These are phyloP conservation scores for Aquilaria yunnanensis DNA, from an alignment of 345 rosid genomes.

Conservation along the genomic window DNA sequence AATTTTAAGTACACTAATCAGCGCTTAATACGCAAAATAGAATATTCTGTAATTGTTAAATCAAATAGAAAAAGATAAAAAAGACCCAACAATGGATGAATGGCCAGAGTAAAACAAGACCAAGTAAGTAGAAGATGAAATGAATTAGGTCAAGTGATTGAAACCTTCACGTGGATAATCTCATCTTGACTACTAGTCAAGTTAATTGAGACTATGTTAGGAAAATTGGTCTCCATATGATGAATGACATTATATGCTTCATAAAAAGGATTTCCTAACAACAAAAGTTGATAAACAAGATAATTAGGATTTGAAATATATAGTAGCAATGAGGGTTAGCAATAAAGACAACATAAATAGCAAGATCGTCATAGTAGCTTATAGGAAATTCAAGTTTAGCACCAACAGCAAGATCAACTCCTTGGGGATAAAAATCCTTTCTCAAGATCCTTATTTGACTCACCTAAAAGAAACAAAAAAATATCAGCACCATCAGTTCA, in stretches of 20 bases:
- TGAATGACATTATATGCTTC: constrained; percentile 60
- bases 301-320: constrained; percentile 11
- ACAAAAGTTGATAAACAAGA: constrained; percentile 14
- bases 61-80: not conserved
- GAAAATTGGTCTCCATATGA: constrained; percentile 62
- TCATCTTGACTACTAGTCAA: constrained; percentile 26
- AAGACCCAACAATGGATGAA: constrained; percentile 4
- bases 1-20: constrained; percentile 8
- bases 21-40: constrained; percentile 7
- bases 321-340: not conserved
- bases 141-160: not conserved
- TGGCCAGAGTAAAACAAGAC: not conserved
- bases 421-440: constrained; percentile 36
- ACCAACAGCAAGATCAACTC: constrained; percentile 66
- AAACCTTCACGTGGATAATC: constrained; percentile 64
- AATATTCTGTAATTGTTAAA: not conserved
- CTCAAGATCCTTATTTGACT: constrained; percentile 69
- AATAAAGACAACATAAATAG: constrained; percentile 22
- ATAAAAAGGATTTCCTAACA: constrained; percentile 65
- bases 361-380: constrained; percentile 63
- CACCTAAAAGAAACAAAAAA: constrained; percentile 39
- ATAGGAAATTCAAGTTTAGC: constrained; percentile 68
- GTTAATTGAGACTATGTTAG: constrained; percentile 51
- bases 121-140: too few species aligned
- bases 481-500: not conserved